Percentiles rank a stretch among this genome's conserved stretches.
Evolutionary conservation across 352 stramenopile genomes (phyloP).

Genomic region (Blastocystis sp.): DNA sequence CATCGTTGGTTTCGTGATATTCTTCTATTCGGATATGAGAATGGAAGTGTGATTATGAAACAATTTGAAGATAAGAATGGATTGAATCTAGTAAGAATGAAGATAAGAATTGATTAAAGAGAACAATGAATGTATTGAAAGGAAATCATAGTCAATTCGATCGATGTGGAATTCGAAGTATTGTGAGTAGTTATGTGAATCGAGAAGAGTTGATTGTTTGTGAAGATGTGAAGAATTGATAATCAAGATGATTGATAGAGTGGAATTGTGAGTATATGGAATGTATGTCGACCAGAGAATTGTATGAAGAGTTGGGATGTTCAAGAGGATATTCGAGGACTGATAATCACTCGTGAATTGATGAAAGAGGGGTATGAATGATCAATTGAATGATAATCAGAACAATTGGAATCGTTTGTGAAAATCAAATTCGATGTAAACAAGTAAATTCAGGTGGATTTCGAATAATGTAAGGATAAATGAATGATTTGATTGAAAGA

Average conservation of each 20-base stretch:
- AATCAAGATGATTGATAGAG: neutral
- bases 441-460: neutral
- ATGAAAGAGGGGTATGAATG: neutral
- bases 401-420: neutral
- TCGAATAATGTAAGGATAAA: neutral
- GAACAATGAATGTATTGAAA: conserved; percentile 13
- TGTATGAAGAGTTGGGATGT: neutral
- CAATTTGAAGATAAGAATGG: neutral
- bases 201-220: neutral
- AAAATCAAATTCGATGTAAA: neutral
- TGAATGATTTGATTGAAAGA: neutral
- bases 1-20: neutral
- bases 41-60: conserved; percentile 15
- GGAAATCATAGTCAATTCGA: neutral
- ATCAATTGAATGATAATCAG: neutral
- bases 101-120: neutral
- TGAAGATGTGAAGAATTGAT: neutral
- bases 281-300: neutral
- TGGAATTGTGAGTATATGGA: neutral
- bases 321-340: neutral
- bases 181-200: neutral
- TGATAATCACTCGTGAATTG: neutral
- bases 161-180: neutral
- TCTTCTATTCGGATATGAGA: conserved; percentile 1
- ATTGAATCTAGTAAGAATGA: neutral